A percentile compares a stretch with the other conserved stretches of the same genome.
phyloP scores from a whole-genome alignment of 768 basidiomycete genomes.

The Suillus subluteus region DNA sequence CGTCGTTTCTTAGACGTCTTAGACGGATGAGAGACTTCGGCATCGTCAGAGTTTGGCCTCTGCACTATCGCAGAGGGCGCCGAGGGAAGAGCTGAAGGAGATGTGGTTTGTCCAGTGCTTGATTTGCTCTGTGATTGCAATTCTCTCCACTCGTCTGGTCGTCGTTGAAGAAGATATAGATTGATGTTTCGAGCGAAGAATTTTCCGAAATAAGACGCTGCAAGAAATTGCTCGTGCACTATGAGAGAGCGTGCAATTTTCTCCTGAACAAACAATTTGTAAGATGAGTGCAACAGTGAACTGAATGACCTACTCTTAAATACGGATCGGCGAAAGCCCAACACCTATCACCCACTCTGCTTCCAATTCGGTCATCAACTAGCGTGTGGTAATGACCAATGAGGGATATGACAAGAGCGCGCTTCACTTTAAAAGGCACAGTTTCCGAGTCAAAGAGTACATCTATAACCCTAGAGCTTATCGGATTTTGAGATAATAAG shows the following conservation, averaged over 20 bases:
- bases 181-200: slow-evolving; percentile 84
- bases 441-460: slow-evolving; percentile 69
- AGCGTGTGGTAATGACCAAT: slow-evolving; percentile 80
- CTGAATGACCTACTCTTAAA: slow-evolving; percentile 62
- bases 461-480: slow-evolving; percentile 80
- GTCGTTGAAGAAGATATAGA: slow-evolving; percentile 74
- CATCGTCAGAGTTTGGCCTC: neutral
- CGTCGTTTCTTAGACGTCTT: slow-evolving; percentile 52
- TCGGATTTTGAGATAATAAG: slow-evolving; percentile 62
- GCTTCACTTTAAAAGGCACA: slow-evolving; percentile 64
- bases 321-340: slow-evolving; percentile 93
- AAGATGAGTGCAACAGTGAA: slow-evolving; percentile 5
- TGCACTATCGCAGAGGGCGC: neutral
- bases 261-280: slow-evolving; percentile 54
- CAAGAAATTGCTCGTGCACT: slow-evolving; percentile 69
- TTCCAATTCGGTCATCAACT: slow-evolving; percentile 89
- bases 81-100: slow-evolving; percentile 19
- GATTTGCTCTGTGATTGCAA: slow-evolving; percentile 55
- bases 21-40: neutral
- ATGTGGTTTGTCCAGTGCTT: slow-evolving; percentile 25
- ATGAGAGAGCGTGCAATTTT: slow-evolving; percentile 87
- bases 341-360: slow-evolving; percentile 86
- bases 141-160: slow-evolving; percentile 84
- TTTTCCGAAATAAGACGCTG: slow-evolving; percentile 82
- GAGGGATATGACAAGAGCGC: slow-evolving; percentile 72